These are phyloP conservation scores for Viola odorata DNA, from an alignment of 345 rosid species.

Conservation along the genomic window DNA sequence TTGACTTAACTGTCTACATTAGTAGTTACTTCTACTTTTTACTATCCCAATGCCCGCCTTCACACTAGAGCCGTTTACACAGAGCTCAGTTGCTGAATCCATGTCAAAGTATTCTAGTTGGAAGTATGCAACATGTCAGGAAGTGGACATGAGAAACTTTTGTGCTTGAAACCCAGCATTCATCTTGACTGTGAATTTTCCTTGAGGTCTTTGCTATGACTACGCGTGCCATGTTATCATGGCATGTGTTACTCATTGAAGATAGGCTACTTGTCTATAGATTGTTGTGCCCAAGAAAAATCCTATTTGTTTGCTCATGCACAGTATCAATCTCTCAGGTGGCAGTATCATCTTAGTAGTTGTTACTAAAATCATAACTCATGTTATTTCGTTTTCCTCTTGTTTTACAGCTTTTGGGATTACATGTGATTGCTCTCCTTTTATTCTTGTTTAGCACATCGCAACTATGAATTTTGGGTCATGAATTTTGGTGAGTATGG, in stretches of 20 bases:
- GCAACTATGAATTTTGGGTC: too few relatives aligned
- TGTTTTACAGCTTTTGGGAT: too few relatives aligned
- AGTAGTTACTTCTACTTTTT: neutral
- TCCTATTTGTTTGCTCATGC: too few relatives aligned
- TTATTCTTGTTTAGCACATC: neutral
- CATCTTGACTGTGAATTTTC: neutral
- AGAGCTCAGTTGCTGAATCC: neutral
- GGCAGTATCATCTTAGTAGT: too few relatives aligned
- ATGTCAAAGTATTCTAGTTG: neutral
- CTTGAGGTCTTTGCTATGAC: neutral
- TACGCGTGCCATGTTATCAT: neutral
- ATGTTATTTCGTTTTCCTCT: too few relatives aligned
- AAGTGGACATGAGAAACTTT: neutral
- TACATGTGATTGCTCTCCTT: neutral
- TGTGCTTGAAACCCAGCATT: neutral
- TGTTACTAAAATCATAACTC: too few relatives aligned
- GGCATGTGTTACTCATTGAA: too few relatives aligned
- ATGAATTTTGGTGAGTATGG: too few relatives aligned
- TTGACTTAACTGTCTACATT: neutral
- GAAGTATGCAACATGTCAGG: neutral
- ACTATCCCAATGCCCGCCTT: neutral
- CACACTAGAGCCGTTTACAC: neutral
- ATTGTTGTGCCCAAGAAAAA: too few relatives aligned
- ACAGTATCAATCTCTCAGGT: too few relatives aligned
- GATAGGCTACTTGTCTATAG: too few relatives aligned